These are phyloP conservation scores for Solanum boliviense DNA, from an alignment of 257 asterid genomes.

Conservation along the genomic window DNA sequence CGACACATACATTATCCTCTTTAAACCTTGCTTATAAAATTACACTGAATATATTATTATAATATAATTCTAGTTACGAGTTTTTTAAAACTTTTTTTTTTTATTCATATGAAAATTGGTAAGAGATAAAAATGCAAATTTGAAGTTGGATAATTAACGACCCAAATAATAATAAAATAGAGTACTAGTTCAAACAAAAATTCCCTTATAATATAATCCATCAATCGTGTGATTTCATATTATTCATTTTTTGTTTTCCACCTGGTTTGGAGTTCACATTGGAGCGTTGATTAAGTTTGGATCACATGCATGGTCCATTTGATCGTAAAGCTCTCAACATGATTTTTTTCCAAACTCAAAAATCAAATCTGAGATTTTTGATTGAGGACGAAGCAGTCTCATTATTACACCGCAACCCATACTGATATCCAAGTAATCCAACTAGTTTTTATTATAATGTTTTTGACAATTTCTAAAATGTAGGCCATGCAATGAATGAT, in stretches of 20 bases:
- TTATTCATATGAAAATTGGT: neutral
- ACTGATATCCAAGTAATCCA: neutral
- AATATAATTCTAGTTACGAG: neutral
- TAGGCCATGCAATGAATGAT: neutral
- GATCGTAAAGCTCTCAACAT: fast-evolving
- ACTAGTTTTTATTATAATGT: neutral
- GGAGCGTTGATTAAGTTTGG: fast-evolving
- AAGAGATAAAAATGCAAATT: neutral
- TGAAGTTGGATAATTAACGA: neutral
- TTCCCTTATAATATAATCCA: neutral
- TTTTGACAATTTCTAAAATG: neutral
- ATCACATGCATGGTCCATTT: fast-evolving
- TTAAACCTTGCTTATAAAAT: fast-evolving
- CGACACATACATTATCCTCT: fast-evolving
- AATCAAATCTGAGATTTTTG: fast-evolving
- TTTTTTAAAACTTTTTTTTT: neutral
- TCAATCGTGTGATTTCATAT: neutral
- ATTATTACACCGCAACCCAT: fast-evolving
- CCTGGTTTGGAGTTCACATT: fast-evolving
- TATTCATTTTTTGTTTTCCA: neutral
- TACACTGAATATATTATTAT: neutral
- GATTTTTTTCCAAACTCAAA: too few species aligned
- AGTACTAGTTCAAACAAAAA: neutral
- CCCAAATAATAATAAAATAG: neutral
- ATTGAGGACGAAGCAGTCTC: fast-evolving